Conservation (phyloP, 306 rosid species). For the Chamaecrista fasciculata region DNA sequence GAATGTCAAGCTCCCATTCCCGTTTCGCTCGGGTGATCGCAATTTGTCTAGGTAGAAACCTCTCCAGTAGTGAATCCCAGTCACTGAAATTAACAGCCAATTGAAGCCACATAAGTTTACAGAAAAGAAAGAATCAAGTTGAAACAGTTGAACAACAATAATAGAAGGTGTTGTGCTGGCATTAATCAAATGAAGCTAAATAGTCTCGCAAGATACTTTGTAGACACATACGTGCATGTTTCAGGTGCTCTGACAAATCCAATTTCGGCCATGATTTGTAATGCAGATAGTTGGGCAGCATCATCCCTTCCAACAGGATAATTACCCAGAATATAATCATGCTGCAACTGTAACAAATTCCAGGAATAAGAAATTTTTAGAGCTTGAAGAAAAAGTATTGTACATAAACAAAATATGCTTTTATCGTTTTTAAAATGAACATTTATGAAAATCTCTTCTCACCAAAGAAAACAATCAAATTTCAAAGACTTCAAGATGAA, state of each 20-base stretch:
- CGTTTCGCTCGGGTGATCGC: conserved; percentile 90
- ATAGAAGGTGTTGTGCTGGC: neutral
- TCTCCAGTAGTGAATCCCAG: conserved; percentile 89
- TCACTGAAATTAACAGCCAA: conserved; percentile 49
- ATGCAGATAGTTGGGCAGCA: conserved; percentile 93
- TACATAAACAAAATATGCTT: conserved; percentile 27
- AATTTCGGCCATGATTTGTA: conserved; percentile 86
- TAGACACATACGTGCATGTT: conserved; percentile 70
- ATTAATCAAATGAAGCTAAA: conserved; percentile 18
- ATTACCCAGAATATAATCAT: conserved; percentile 94
- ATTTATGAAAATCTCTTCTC: too few species aligned
- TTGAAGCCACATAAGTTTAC: conserved; percentile 2
- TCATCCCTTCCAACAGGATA: conserved; percentile 98
- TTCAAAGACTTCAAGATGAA: conserved; percentile 20
- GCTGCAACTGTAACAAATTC: conserved; percentile 73
- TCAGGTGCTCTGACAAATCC: conserved; percentile 69
- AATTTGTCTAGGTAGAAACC: conserved; percentile 82
- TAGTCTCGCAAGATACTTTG: conserved; percentile 23
- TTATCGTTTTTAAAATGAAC: conserved; percentile 15
- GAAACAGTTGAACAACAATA: neutral
- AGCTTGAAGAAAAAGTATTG: conserved; percentile 23
- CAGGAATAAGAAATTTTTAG: conserved; percentile 19
- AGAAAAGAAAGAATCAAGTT: conserved; percentile 31
- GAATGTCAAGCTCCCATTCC: conserved; percentile 94
- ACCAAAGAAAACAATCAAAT: neutral